Percentiles rank a stretch among this genome's conserved stretches.
Evolutionary conservation across 208 protist genomes (phyloP).

Genomic region (Acanthamoeba sp.): DNA sequence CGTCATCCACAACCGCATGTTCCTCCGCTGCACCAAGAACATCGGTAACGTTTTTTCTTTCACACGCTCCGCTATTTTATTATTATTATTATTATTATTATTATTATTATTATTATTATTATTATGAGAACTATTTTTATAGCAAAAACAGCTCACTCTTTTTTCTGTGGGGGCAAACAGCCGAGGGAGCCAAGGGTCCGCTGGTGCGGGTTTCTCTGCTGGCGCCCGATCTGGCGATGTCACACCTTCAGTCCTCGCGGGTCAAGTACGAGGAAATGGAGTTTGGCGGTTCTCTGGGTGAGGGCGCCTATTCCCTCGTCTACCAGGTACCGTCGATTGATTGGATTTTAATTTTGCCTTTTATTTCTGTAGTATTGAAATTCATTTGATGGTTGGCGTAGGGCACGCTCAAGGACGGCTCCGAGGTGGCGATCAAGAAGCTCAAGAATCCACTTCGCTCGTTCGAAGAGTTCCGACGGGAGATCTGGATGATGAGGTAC

Average conservation of each 20-base stretch:
- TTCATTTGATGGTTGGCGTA: background rate
- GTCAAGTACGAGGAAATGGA: constrained; percentile 48
- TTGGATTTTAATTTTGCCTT: background rate
- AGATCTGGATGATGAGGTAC: constrained; percentile 77
- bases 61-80: too few relatives aligned
- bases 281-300: constrained; percentile 33
- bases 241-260: background rate
- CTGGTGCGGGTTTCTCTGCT: constrained; percentile 27
- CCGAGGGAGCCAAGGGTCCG: background rate
- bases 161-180: background rate
- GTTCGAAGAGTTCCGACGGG: constrained; percentile 70
- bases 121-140: too few relatives aligned
- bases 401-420: constrained; percentile 49
- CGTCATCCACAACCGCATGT: constrained; percentile 43
- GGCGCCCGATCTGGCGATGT: constrained; percentile 69
- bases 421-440: constrained; percentile 69
- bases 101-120: too few relatives aligned
- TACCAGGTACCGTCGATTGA: background rate
- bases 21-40: background rate
- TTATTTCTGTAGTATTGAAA: too few relatives aligned
- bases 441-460: constrained; percentile 62
- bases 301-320: constrained; percentile 49
- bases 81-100: too few relatives aligned
- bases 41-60: background rate
- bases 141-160: too few relatives aligned